Evolutionary conservation across 495 filamentous ascomycete species (phyloP), one percentile per base, ranked within the genome.

Genomic region (Chaetomium cochliodes): DNA sequence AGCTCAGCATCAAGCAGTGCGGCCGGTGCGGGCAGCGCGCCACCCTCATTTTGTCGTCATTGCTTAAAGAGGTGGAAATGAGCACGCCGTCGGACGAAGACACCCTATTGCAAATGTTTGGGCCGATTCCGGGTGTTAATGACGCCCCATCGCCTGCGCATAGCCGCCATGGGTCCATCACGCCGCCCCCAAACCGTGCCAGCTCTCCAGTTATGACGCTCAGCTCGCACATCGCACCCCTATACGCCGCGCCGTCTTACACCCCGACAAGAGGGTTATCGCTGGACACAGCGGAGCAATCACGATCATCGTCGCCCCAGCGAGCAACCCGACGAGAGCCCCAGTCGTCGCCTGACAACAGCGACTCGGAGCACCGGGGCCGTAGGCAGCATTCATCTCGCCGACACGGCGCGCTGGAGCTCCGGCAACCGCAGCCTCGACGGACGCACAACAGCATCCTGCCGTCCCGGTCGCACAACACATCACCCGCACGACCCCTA

Each of bases 51-150:
- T 77, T 97, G 5, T 87, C 90, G 46, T 92, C 91, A 0, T 80
- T 97, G 16, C 78, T 97, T 55, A 90, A 89, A 68, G 92, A 97
- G 70, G 92, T 97, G 0, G 91, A 96, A 74, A 86, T 85, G 68
- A 86, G 89, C 56, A 76, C 87, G 1, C 69, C 71, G 7, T 79
- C 79, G 0, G 81, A 86, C 52, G 84, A 85, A 39, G 85, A 85
- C 55, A 79, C 73, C 18, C 73, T 83, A 30, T 79, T 82, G 15
- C 76, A 76, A 46, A 61, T 78, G 33, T 79, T 77, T 68, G 73
- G 78, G 65, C 71, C 80, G 63, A 69, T 84, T 72, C 67, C 83
- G 67, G 69, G 79, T 69, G 60, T 71, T 72, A 69, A 82, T 70
- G 71, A 84, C 20, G 80, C 64, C 28, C 61, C 83, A 15, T 93